A percentile compares a stretch with the other conserved stretches of the same genome.
Conservation (phyloP, 495 filamentous ascomycete species). For the Cercophora scortea region DNA sequence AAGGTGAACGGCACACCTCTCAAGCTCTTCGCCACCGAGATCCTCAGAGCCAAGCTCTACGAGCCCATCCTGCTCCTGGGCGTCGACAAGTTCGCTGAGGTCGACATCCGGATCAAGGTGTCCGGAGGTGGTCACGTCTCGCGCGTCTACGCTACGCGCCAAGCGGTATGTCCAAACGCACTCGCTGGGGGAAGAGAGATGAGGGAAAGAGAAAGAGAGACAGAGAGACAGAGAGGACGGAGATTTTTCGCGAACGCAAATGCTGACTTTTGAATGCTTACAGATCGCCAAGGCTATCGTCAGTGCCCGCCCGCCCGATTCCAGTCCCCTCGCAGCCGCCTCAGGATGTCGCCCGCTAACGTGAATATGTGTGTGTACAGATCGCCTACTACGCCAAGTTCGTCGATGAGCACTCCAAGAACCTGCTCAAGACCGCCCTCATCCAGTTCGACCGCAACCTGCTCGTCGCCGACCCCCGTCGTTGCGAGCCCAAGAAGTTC, state of each 20-base stretch:
- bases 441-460: slow-evolving; percentile 93
- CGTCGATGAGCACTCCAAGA: slow-evolving; percentile 99
- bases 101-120: slow-evolving; percentile 97
- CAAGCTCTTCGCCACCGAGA: slow-evolving; percentile 85
- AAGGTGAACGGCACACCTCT: slow-evolving; percentile 98
- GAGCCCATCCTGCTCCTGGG: slow-evolving; percentile 95
- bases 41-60: slow-evolving; percentile 96
- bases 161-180: slow-evolving; percentile 50
- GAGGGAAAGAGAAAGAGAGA: too few species aligned
- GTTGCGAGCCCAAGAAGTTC: slow-evolving; percentile 92
- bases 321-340: not conserved
- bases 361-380: slow-evolving; percentile 7
- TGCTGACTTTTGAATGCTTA: slow-evolving; percentile 10
- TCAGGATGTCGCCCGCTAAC: not conserved
- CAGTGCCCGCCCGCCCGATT: slow-evolving; percentile 8
- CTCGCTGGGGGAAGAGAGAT: too few species aligned
- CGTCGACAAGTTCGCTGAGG: slow-evolving; percentile 74
- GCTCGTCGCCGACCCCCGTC: slow-evolving; percentile 93
- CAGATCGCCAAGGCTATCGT: slow-evolving; percentile 67
- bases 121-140: slow-evolving; percentile 95
- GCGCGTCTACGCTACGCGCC: slow-evolving; percentile 96
- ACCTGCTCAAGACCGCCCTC: slow-evolving; percentile 91
- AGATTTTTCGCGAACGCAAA: not conserved
- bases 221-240: not conserved
- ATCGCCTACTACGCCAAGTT: slow-evolving; percentile 99